phyloP scores from a whole-genome alignment of 148 eudicot species.

The Nepenthes mirabilis region DNA sequence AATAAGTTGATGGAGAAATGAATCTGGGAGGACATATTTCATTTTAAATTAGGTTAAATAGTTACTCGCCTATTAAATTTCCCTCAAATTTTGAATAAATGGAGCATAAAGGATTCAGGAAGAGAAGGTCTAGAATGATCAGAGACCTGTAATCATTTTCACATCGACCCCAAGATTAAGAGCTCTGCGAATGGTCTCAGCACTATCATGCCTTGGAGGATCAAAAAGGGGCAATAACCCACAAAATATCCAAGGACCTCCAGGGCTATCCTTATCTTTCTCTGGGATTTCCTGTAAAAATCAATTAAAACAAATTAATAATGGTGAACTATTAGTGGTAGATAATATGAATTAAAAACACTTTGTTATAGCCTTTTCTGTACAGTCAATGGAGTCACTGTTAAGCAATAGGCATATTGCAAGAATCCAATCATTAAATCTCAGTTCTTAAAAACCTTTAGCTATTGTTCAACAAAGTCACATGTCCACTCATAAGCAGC shows the following conservation, averaged over 20 bases:
- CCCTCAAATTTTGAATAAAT: not conserved
- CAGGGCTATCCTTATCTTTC: constrained; percentile 35
- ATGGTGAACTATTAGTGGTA: not conserved
- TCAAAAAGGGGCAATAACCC: constrained; percentile 60
- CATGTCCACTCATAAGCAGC: no score
- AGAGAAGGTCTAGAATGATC: not conserved
- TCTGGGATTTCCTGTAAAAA: constrained; percentile 46
- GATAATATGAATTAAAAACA: no score
- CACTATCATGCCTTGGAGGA: constrained; percentile 71
- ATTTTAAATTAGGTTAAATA: not conserved
- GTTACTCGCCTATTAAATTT: not conserved
- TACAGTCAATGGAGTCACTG: no score
- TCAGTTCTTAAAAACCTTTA: no score
- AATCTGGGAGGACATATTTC: not conserved
- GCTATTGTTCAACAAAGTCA: no score
- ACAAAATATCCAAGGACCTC: constrained; percentile 58
- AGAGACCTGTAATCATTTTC: constrained; percentile 58
- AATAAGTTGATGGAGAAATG: not conserved
- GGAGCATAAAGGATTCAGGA: not conserved
- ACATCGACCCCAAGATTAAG: constrained; percentile 64
- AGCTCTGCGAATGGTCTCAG: constrained; percentile 60
- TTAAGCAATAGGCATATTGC: no score
- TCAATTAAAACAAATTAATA: no score
- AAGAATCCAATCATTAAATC: not conserved
- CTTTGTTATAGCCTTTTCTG: no score